Conservation (phyloP, 129 eudicot species). For the Flaveria sonorensis region DNA sequence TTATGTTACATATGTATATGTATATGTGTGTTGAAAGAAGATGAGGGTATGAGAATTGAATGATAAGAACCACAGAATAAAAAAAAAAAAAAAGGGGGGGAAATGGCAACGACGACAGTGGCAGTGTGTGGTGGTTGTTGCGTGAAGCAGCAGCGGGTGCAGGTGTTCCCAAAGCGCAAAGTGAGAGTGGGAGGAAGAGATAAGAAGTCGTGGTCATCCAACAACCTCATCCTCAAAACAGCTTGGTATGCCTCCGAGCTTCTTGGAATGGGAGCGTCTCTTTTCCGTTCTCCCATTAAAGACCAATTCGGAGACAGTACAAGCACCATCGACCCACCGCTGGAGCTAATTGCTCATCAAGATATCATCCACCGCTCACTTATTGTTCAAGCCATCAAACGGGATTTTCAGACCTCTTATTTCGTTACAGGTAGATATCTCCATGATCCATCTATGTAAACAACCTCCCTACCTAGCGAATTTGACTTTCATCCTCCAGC, state of each 20-base stretch:
- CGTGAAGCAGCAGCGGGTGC: no score
- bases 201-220: background rate
- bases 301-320: constrained; percentile 20
- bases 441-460: no score
- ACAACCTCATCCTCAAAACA: constrained; percentile 67
- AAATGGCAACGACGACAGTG: no score
- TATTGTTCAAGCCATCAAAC: constrained; percentile 72
- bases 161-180: constrained; percentile 29
- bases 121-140: no score
- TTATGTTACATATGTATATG: no score
- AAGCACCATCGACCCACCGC: background rate
- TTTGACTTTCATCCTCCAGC: no score
- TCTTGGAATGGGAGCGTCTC: constrained; percentile 89
- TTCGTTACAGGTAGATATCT: constrained; percentile 70
- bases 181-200: constrained; percentile 37
- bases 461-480: no score
- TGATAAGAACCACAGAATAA: no score
- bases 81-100: no score
- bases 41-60: no score
- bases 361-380: constrained; percentile 52
- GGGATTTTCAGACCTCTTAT: constrained; percentile 71
- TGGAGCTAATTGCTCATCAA: constrained; percentile 37
- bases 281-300: constrained; percentile 60
- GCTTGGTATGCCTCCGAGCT: constrained; percentile 98
- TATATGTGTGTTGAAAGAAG: no score